Evolutionary conservation across 2,329 filamentous ascomycete genomes (phyloP).

Genomic region (Aureobasidium vineae): DNA sequence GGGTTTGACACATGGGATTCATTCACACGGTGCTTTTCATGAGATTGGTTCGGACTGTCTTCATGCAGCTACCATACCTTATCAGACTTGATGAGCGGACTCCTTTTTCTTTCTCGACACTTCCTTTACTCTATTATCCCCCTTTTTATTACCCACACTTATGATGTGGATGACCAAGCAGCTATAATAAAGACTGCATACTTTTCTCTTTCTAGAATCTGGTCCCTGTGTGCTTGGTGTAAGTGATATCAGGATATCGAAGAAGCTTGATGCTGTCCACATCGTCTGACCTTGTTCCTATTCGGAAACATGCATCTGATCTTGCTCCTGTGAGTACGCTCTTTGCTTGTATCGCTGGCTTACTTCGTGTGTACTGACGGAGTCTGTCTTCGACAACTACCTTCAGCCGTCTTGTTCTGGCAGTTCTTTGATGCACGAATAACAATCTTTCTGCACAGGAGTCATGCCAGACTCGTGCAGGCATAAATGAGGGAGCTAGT

Average conservation of each 20-base stretch:
- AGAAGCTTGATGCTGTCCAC: background rate
- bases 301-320: no score
- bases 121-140: background rate
- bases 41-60: slow-evolving; percentile 4
- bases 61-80: slow-evolving; percentile 1
- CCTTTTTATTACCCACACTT: background rate
- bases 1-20: background rate
- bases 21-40: slow-evolving; percentile 19
- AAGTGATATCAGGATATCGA: background rate
- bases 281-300: background rate
- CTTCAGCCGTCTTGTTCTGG: no score
- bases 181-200: slow-evolving; percentile 1
- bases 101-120: background rate
- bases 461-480: no score
- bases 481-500: no score
- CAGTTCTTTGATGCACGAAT: no score
- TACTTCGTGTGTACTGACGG: no score
- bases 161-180: slow-evolving; percentile 6
- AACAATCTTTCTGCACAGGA: no score
- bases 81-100: slow-evolving; percentile 25
- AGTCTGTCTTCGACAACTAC: no score
- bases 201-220: background rate
- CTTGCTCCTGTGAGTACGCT: no score
- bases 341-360: no score
- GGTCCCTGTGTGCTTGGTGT: background rate